Evolutionary conservation across 108 stramenopile species (phyloP), one percentile per base, ranked within the genome.

Genomic region (Cyclotella baltica): DNA sequence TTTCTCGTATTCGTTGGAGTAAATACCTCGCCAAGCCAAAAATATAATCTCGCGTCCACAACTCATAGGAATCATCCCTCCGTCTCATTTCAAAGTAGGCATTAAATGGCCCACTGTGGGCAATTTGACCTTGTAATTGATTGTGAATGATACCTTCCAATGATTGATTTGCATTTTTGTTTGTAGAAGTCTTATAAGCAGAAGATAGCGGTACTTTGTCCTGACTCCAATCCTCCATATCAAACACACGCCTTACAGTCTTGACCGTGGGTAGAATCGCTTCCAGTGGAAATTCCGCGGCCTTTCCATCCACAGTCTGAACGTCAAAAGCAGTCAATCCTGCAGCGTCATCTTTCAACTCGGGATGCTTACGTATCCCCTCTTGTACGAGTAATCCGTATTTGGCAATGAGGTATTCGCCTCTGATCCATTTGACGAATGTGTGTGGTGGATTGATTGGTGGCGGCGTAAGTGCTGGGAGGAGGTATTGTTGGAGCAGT

Each of bases 41-140:
- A 6, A 96, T 74, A 50, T 93, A 96, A 61, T 93, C 90, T 53
- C 70, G 61, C 5, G 89, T 93, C 87, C 90, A 93, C 25, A 96
- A 62, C 64, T 96, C 91, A 73, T 92, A 93, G 15, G 90, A 87
- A 48, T 85, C 76, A n/a, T 76, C 81, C 74, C 70, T 36, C 40
- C 78, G 70, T 72, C 81, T 71, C 81, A 82, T 82, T 76, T 93
- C 92, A 70, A 91, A 92, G 53, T 91, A 77, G 15, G 85, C 78
- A 82, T 96, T 96, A 27, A 93, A 77, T 16, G 92, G 88, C 33
- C 92, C 89, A 57, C 89, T 87, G 47, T 51, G 58, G 16, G 19
- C 85, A 56, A 83, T 85, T 76, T 67, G 90, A 72, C 77, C 90
- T 77, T 33, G 72, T 53, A 56, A 83, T 37, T 57, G 90, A 83